These are phyloP conservation scores for Sporothrix dimorphospora DNA, from an alignment of 2,329 filamentous ascomycete genomes.

Conservation along the genomic window DNA sequence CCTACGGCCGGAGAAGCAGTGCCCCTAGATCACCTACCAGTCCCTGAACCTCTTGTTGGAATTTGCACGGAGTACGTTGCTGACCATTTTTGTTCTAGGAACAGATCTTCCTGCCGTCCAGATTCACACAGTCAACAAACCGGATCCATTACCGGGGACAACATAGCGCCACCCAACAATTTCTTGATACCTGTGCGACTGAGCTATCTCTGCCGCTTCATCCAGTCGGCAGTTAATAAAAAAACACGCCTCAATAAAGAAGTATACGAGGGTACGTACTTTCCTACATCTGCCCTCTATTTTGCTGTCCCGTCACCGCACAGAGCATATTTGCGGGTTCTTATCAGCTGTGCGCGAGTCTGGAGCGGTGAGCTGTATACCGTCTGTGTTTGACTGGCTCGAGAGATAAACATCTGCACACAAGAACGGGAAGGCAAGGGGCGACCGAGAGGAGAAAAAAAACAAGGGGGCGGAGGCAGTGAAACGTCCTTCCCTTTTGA, in stretches of 20 bases:
- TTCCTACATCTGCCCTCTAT: not conserved
- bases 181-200: not conserved
- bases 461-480: not conserved
- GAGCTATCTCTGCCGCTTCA: not conserved
- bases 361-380: slow-evolving; percentile 19
- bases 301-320: not conserved
- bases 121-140: not conserved
- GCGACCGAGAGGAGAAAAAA: not conserved
- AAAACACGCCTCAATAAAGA: not conserved
- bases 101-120: not conserved
- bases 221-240: not conserved
- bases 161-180: not conserved
- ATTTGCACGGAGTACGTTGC: not conserved
- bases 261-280: not conserved
- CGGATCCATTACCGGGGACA: not conserved
- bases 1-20: too few relatives aligned
- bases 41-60: too few relatives aligned
- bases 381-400: not conserved
- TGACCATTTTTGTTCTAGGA: not conserved
- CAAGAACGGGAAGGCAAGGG: slow-evolving; percentile 4
- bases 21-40: too few relatives aligned
- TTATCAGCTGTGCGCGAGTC: slow-evolving; percentile 8
- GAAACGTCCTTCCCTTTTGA: not conserved
- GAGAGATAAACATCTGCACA: not conserved
- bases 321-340: not conserved